phyloP scores from a whole-genome alignment of 306 rosid species.

The Prunus davidiana region DNA sequence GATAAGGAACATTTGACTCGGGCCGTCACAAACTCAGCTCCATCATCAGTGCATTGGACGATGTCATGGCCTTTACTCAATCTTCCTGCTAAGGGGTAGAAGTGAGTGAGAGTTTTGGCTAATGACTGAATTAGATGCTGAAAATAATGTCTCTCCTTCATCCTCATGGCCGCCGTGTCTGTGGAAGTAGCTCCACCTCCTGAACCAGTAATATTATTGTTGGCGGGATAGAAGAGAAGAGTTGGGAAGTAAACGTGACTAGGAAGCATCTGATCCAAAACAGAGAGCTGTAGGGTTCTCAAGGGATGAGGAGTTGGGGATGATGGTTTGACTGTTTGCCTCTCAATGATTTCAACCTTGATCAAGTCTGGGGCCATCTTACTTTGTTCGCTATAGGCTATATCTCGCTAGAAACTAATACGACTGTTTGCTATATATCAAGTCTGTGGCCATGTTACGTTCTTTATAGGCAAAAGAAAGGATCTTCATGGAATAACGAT shows the following conservation, averaged over 20 bases:
- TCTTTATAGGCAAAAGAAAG: too few relatives aligned
- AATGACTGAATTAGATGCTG: background rate
- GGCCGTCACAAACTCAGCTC: slow-evolving; percentile 10
- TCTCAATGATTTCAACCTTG: background rate
- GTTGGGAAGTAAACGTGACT: background rate
- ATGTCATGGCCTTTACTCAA: background rate
- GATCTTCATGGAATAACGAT: too few relatives aligned
- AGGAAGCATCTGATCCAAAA: slow-evolving; percentile 2
- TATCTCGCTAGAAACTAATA: too few relatives aligned
- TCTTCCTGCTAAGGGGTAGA: background rate
- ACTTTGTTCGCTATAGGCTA: too few relatives aligned
- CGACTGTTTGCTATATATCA: too few relatives aligned
- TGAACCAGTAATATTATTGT: too few relatives aligned
- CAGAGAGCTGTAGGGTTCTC: slow-evolving; percentile 3
- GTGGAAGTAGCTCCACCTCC: background rate
- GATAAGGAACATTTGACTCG: background rate
- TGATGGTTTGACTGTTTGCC: slow-evolving; percentile 14
- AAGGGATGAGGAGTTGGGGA: slow-evolving; percentile 25
- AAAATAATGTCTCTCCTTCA: too few relatives aligned
- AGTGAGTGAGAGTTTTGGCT: background rate
- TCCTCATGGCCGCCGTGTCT: too few relatives aligned
- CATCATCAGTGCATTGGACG: slow-evolving; percentile 1
- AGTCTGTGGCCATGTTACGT: too few relatives aligned
- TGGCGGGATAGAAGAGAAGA: background rate
- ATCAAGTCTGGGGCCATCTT: background rate